Evolutionary conservation across 768 basidiomycete species (phyloP), one percentile per base, ranked within the genome.

Genomic region (Leucocoprinus birnbaumii): DNA sequence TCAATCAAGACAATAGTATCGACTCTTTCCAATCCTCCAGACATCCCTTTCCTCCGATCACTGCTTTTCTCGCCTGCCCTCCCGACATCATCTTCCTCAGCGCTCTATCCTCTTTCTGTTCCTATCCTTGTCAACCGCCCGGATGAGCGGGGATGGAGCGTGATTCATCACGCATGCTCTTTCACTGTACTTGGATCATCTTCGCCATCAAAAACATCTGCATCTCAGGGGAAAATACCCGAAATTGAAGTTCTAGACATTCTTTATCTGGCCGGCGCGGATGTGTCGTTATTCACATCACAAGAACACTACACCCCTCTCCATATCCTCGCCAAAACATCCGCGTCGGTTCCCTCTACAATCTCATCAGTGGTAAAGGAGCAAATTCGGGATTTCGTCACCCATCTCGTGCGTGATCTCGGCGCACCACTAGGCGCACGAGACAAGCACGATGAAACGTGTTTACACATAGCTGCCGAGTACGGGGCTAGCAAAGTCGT

Each of bases 391-490:
- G 70, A 70, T 45, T 86, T 89, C 66, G 72, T 81, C 65, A 67
- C 80, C 59, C 88, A 91, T 67, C 79, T 91, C 54, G 77, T 91
- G 35, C 73, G 75, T 53, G 84, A 89, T 63, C 80, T 91, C 26
- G 82, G 80, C 26, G 84, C 86, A 5, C 88, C 89, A 0, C 65
- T 91, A 40, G 75, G 80, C 25, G 86, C 89, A 18, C 71, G 75
- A 44, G 87, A 91, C 66, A 79, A 71, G 58, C 68, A 85, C 51
- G 82, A 83, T 59, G 88, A 91, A 63, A 91, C 89, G 2, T 89
- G 87, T 72, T 75, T 91, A 47, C 89, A 91, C 72, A 72, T 89
- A 57, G 89, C 88, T 45, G 89, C 89, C 11, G 87, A 89, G 62
- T 80, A 82, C 59, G 89, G 89, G 44, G 72, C 78, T 52, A 87